Evolutionary conservation across 495 filamentous ascomycete genomes (phyloP).

Genomic region (Xylaria scruposa): DNA sequence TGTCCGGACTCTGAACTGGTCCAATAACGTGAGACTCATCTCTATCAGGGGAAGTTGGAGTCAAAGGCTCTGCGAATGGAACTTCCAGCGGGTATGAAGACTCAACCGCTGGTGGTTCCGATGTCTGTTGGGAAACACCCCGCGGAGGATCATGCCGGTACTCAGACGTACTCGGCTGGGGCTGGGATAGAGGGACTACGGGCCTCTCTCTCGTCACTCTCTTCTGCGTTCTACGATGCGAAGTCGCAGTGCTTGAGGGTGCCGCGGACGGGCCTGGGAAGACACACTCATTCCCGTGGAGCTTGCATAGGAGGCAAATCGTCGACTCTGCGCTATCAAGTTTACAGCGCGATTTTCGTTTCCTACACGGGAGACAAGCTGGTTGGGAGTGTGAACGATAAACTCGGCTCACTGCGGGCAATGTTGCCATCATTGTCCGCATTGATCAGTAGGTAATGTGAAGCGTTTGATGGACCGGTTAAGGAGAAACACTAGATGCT

Average conservation of each 20-base stretch:
- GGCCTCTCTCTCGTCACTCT: neutral
- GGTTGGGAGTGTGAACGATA: conserved; percentile 1
- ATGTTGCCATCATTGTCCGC: neutral
- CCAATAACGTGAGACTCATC: conserved; percentile 2
- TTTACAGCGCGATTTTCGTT: neutral
- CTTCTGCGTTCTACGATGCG: neutral
- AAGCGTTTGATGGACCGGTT: neutral
- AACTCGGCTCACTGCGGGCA: neutral
- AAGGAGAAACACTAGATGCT: neutral
- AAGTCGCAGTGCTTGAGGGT: neutral
- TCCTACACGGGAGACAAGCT: conserved; percentile 2
- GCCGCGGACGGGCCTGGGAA: neutral
- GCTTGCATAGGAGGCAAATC: conserved; percentile 1
- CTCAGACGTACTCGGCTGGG: neutral
- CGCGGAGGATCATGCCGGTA: neutral
- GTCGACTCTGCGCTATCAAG: neutral
- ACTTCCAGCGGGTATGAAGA: neutral
- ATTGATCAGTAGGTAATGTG: neutral
- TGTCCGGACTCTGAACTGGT: neutral
- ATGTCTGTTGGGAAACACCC: neutral
- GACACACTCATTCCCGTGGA: conserved; percentile 2
- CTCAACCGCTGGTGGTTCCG: neutral
- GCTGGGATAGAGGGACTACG: neutral
- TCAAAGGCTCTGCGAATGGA: neutral
- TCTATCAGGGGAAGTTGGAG: neutral